Percentiles rank a stretch among this genome's conserved stretches.
Conservation (phyloP, 1,284 basidiomycete species). For the Rhizoctonia solani region DNA sequence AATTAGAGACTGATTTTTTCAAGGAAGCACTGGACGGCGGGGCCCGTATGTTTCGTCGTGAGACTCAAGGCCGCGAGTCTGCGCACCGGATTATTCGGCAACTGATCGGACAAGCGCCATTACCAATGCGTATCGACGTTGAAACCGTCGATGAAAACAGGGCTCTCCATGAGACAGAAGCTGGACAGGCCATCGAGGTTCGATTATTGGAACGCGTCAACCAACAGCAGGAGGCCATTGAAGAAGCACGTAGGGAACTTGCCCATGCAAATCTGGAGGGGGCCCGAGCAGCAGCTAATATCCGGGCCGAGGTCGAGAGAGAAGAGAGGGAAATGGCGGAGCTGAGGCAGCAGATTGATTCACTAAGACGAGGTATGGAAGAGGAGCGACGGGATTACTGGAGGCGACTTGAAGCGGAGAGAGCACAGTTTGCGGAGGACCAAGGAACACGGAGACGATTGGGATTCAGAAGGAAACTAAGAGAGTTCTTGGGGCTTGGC, state of each 20-base stretch:
- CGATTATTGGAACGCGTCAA: slow-evolving; percentile 6
- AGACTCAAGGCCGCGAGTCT: background rate
- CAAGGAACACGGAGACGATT: background rate
- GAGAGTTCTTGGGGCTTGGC: too few relatives aligned
- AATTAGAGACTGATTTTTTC: slow-evolving; percentile 41
- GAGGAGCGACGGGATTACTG: background rate
- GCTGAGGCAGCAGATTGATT: background rate
- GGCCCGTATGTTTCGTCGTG: slow-evolving; percentile 39
- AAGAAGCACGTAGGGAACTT: slow-evolving; percentile 1
- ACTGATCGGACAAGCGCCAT: background rate
- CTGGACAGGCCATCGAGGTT: slow-evolving; percentile 3
- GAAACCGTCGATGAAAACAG: background rate
- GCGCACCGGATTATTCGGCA: slow-evolving; percentile 1
- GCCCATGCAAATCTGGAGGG: background rate
- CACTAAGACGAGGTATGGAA: background rate
- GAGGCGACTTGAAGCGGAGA: background rate
- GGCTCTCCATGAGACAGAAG: background rate
- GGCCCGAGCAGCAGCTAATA: background rate
- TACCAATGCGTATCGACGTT: background rate
- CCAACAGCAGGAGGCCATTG: slow-evolving; percentile 15
- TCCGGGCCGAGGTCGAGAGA: background rate
- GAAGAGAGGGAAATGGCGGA: slow-evolving; percentile 1
- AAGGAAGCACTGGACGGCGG: slow-evolving; percentile 41
- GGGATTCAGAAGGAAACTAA: background rate
- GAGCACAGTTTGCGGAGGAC: background rate